These are phyloP conservation scores for Trichosporon sp. DNA, from an alignment of 1,284 basidiomycete genomes.

Conservation along the genomic window DNA sequence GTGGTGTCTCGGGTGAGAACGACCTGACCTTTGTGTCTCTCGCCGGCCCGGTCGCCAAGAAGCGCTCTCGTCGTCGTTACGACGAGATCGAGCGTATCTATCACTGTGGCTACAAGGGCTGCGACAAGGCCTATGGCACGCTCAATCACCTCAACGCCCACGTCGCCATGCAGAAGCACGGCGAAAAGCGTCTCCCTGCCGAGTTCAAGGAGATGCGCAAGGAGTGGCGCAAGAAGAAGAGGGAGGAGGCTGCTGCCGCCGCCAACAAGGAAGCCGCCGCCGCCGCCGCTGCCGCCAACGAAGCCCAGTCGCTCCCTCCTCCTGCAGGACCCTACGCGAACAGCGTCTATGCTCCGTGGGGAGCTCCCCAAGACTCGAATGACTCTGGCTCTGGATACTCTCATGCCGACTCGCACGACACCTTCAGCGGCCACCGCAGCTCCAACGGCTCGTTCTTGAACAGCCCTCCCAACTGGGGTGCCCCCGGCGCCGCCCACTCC, in stretches of 20 bases:
- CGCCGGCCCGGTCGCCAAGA: slow-evolving; percentile 38
- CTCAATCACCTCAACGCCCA: slow-evolving; percentile 57
- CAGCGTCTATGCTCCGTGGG: slow-evolving; percentile 1
- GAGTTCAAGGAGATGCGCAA: slow-evolving; percentile 98
- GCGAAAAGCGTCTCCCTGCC: slow-evolving; percentile 52
- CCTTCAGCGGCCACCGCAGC: slow-evolving; percentile 13
- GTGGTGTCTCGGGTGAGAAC: slow-evolving; percentile 5
- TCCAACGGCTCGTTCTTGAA: slow-evolving; percentile 14
- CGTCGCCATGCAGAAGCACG: slow-evolving; percentile 56
- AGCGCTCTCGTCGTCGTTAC: slow-evolving; percentile 48
- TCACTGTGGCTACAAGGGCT: slow-evolving; percentile 53
- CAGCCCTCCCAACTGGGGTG: slow-evolving; percentile 10
- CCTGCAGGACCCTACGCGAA: background rate
- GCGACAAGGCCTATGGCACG: slow-evolving; percentile 53
- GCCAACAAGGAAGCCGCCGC: slow-evolving; percentile 19
- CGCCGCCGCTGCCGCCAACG: slow-evolving; percentile 8
- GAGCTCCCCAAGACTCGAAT: slow-evolving; percentile 2
- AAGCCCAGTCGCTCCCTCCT: background rate
- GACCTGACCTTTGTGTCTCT: slow-evolving; percentile 22
- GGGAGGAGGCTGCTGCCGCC: slow-evolving; percentile 52
- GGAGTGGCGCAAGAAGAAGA: slow-evolving; percentile 89
- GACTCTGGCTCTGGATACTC: background rate
- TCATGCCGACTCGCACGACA: slow-evolving; percentile 1
- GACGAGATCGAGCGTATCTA: slow-evolving; percentile 56
- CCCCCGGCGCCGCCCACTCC: background rate